Evolutionary conservation across 805 yeast species (phyloP).

Genomic region (Debaryomyces hansenii): DNA sequence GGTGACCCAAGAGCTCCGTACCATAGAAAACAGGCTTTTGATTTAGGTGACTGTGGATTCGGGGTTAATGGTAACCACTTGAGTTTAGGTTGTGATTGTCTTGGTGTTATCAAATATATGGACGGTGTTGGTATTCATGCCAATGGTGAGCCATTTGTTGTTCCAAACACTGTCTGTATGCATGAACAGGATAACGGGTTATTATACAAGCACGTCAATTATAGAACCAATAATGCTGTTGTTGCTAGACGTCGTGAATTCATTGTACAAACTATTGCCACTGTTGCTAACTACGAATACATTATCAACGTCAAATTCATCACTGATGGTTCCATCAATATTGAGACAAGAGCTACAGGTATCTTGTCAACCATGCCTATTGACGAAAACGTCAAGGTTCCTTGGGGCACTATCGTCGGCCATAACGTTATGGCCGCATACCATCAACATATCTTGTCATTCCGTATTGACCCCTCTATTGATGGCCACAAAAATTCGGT

Average conservation of each 20-base stretch:
- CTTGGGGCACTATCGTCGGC: conserved; percentile 75
- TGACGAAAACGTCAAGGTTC: conserved; percentile 64
- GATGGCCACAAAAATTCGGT: conserved; percentile 81
- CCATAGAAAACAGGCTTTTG: conserved; percentile 86
- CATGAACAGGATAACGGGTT: conserved; percentile 80
- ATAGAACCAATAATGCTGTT: conserved; percentile 69
- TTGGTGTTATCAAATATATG: conserved; percentile 74
- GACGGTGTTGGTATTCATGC: conserved; percentile 58
- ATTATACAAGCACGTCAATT: conserved; percentile 76
- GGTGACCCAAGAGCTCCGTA: conserved; percentile 80
- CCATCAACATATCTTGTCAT: conserved; percentile 78
- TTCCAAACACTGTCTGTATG: conserved; percentile 74
- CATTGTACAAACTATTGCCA: conserved; percentile 76
- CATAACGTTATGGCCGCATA: conserved; percentile 82
- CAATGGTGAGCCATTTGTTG: conserved; percentile 59
- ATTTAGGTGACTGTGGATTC: conserved; percentile 82
- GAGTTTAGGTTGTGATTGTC: conserved; percentile 77
- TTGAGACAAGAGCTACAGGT: conserved; percentile 85
- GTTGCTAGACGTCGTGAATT: conserved; percentile 78
- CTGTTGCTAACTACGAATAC: conserved; percentile 85
- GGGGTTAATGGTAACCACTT: conserved; percentile 72
- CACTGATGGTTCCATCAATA: conserved; percentile 75
- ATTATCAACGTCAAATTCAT: conserved; percentile 69
- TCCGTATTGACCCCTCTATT: conserved; percentile 79
- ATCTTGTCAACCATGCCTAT: conserved; percentile 82